Evolutionary conservation across 2,329 filamentous ascomycete genomes (phyloP).

Genomic region (Trichophyton equinum): DNA sequence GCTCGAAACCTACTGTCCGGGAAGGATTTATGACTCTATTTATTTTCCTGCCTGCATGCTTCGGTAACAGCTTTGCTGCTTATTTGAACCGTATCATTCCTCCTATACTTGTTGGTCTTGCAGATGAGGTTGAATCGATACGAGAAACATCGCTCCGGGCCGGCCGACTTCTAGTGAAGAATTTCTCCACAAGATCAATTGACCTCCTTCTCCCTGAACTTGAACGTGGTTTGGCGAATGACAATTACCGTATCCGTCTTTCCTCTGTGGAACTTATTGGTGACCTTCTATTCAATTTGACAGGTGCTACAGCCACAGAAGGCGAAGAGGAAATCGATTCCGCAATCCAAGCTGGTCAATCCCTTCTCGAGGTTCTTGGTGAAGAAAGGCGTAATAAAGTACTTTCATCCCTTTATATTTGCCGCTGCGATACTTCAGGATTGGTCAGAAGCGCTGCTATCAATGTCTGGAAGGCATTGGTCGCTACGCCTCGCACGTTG

Average conservation of each 20-base stretch:
- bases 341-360: slow-evolving; percentile 75
- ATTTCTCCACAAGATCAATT: slow-evolving; percentile 89
- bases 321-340: slow-evolving; percentile 62
- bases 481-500: slow-evolving; percentile 79
- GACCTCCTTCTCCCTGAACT: slow-evolving; percentile 88
- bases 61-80: slow-evolving; percentile 94
- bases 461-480: slow-evolving; percentile 91
- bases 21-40: slow-evolving; percentile 99
- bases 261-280: slow-evolving; percentile 96
- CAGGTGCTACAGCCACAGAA: slow-evolving; percentile 75
- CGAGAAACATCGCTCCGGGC: slow-evolving; percentile 92
- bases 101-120: slow-evolving; percentile 82
- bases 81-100: slow-evolving; percentile 94
- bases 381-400: slow-evolving; percentile 96
- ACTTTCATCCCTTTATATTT: slow-evolving; percentile 92
- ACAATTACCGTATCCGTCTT: slow-evolving; percentile 93
- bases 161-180: slow-evolving; percentile 90
- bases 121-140: slow-evolving; percentile 92
- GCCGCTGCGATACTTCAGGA: slow-evolving; percentile 88
- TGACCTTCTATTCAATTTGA: slow-evolving; percentile 93
- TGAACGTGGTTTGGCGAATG: slow-evolving; percentile 90
- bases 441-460: slow-evolving; percentile 82
- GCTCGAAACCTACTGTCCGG: slow-evolving; percentile 74
- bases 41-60: slow-evolving; percentile 97
- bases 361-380: slow-evolving; percentile 85